Percentiles rank a stretch among this genome's conserved stretches.
Conservation (phyloP, 2,329 filamentous ascomycete species). For the Colletotrichum sp. region DNA sequence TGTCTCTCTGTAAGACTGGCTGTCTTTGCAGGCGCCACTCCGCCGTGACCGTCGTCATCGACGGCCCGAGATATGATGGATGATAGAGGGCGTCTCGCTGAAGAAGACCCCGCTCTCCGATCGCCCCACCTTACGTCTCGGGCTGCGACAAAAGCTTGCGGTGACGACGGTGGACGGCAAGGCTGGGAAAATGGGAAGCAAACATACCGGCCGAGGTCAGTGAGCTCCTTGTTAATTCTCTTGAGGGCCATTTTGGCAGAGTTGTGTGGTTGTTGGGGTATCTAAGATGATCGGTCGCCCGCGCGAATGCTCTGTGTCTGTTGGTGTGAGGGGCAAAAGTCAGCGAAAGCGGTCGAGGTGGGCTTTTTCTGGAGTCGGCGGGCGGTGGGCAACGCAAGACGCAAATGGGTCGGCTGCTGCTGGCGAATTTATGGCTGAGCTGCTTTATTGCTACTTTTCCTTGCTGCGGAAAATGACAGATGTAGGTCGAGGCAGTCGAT, state of each 20-base stretch:
- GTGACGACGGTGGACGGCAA: constrained; percentile 4
- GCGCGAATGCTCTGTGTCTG: constrained; percentile 19
- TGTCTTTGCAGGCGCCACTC: not conserved
- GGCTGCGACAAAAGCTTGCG: constrained; percentile 26
- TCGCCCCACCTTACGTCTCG: constrained; percentile 39
- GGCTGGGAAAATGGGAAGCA: constrained; percentile 7
- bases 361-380: constrained; percentile 12
- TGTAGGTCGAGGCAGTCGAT: not conserved
- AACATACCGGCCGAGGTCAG: constrained; percentile 82
- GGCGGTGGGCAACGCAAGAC: not conserved
- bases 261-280: constrained; percentile 25
- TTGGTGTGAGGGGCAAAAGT: constrained; percentile 24
- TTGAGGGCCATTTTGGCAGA: constrained; percentile 77
- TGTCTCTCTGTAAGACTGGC: not conserved
- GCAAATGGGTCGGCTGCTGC: not conserved
- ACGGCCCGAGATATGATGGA: not conserved
- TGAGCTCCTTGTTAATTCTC: constrained; percentile 94
- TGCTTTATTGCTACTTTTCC: not conserved
- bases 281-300: constrained; percentile 20
- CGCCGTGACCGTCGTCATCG: not conserved
- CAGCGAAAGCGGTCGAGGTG: constrained; percentile 21
- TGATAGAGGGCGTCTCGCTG: constrained; percentile 9
- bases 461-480: not conserved
- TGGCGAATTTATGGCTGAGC: not conserved
- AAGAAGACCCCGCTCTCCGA: constrained; percentile 39